Percentiles rank a stretch among this genome's conserved stretches.
Evolutionary conservation across 2,329 filamentous ascomycete genomes (phyloP).

Genomic region (Colletotrichum australisinense): DNA sequence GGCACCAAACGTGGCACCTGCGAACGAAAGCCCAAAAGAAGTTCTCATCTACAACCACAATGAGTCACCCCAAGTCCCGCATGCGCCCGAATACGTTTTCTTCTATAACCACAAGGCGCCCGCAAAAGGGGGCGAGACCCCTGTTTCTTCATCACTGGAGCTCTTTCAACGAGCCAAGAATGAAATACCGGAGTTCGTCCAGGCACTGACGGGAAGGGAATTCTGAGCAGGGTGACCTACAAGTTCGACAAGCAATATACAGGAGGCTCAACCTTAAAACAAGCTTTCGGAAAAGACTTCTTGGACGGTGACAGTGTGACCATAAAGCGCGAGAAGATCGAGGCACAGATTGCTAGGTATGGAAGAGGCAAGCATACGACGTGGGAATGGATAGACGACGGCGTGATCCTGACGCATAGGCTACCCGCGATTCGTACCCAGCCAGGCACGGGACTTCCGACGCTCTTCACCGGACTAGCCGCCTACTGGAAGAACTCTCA

Average conservation of each 20-base stretch:
- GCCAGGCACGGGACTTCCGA: conserved; percentile 55
- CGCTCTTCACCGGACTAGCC: conserved; percentile 57
- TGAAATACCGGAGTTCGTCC: conserved; percentile 59
- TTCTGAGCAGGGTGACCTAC: conserved; percentile 50
- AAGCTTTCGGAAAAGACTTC: conserved; percentile 59
- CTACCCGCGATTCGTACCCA: conserved; percentile 60
- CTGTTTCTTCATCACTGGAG: conserved; percentile 60
- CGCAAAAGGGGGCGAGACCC: conserved; percentile 51
- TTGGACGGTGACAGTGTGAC: conserved; percentile 54
- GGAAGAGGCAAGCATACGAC: conserved; percentile 56
- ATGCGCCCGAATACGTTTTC: conserved; percentile 63
- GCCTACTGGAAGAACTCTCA: conserved; percentile 53
- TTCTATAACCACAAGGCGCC: conserved; percentile 57
- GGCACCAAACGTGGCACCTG: conserved; percentile 42
- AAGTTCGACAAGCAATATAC: conserved; percentile 54
- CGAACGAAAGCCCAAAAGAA: conserved; percentile 60
- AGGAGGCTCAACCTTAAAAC: conserved; percentile 57
- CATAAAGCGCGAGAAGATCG: conserved; percentile 55
- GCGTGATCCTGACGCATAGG: conserved; percentile 54
- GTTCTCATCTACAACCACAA: conserved; percentile 63
- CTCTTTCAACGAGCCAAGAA: conserved; percentile 55
- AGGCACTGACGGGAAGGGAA: conserved; percentile 55
- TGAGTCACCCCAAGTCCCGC: conserved; percentile 61
- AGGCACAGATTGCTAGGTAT: conserved; percentile 60
- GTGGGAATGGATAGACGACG: conserved; percentile 59